These are phyloP conservation scores for Gynostemma pentaphyllum DNA, from an alignment of 306 rosid species.

Conservation along the genomic window DNA sequence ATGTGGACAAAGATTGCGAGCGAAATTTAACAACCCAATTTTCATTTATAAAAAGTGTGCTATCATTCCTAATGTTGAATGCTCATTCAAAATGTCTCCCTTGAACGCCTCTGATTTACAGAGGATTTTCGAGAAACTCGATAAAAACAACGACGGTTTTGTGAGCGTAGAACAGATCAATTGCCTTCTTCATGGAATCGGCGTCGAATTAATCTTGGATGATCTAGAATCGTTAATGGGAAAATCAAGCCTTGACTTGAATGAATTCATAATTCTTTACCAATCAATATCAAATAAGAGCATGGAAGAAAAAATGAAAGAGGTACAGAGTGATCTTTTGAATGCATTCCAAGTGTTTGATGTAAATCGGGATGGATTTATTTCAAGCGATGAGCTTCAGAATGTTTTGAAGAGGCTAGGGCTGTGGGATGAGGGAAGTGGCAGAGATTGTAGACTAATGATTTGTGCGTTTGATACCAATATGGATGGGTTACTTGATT, in stretches of 20 bases:
- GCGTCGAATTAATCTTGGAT: constrained; percentile 15
- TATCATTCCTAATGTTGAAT: background rate
- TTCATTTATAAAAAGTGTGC: background rate
- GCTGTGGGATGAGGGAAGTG: constrained; percentile 34
- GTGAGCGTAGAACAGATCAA: constrained; percentile 55
- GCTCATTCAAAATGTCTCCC: constrained; percentile 21
- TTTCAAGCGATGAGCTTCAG: constrained; percentile 50
- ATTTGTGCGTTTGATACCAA: constrained; percentile 49
- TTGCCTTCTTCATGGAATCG: constrained; percentile 28
- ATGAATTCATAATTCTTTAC: constrained; percentile 53
- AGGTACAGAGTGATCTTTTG: constrained; percentile 30
- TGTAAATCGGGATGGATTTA: constrained; percentile 68
- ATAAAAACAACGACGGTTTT: constrained; percentile 45
- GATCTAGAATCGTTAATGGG: constrained; percentile 48
- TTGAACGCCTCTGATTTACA: constrained; percentile 39
- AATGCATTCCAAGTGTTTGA: constrained; percentile 75
- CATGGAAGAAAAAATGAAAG: background rate
- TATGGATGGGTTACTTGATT: constrained; percentile 68
- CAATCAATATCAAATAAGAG: constrained; percentile 30
- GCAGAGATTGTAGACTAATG: constrained; percentile 43
- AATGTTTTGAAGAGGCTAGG: constrained; percentile 48
- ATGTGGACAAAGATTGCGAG: background rate
- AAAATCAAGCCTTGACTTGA: constrained; percentile 30
- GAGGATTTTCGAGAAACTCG: constrained; percentile 56
- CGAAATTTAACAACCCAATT: background rate